These are phyloP conservation scores for Sporothrix curviconia DNA, from an alignment of 2,329 filamentous ascomycete genomes.

Conservation along the genomic window DNA sequence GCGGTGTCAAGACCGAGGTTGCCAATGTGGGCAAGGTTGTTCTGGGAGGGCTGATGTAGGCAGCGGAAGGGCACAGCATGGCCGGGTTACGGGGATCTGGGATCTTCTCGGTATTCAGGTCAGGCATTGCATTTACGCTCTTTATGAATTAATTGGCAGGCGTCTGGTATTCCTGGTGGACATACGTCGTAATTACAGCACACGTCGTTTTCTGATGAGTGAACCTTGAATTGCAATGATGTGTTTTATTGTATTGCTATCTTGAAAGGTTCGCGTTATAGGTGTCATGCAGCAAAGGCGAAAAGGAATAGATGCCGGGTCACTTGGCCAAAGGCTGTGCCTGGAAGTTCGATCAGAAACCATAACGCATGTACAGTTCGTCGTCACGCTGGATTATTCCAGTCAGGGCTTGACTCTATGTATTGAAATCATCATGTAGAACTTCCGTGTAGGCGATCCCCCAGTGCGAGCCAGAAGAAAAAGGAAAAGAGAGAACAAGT, in stretches of 20 bases:
- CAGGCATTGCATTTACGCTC: too few relatives aligned
- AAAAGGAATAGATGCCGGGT: neutral
- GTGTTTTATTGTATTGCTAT: neutral
- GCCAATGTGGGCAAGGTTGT: conserved; percentile 83
- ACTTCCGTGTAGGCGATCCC: conserved; percentile 37
- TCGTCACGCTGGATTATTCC: conserved; percentile 36
- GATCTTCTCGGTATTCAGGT: too few relatives aligned
- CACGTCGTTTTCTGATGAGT: neutral
- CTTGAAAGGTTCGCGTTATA: neutral
- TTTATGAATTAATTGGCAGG: too few relatives aligned
- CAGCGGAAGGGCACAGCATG: too few relatives aligned
- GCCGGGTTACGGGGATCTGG: too few relatives aligned
- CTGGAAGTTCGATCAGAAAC: conserved; percentile 32
- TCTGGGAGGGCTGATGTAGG: conserved; percentile 70
- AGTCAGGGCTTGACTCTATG: conserved; percentile 99
- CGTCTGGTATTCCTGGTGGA: too few relatives aligned
- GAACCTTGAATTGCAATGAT: neutral
- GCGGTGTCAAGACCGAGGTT: conserved; percentile 69
- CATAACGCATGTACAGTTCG: conserved; percentile 32
- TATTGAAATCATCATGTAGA: conserved; percentile 81
- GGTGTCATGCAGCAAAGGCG: neutral
- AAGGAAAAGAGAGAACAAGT: conserved; percentile 25
- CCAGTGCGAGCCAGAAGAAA: conserved; percentile 1
- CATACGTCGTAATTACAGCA: neutral
- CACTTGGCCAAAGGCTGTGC: conserved; percentile 14